Conservation (phyloP, 495 filamentous ascomycete species). For the Penicillium fimorum region DNA sequence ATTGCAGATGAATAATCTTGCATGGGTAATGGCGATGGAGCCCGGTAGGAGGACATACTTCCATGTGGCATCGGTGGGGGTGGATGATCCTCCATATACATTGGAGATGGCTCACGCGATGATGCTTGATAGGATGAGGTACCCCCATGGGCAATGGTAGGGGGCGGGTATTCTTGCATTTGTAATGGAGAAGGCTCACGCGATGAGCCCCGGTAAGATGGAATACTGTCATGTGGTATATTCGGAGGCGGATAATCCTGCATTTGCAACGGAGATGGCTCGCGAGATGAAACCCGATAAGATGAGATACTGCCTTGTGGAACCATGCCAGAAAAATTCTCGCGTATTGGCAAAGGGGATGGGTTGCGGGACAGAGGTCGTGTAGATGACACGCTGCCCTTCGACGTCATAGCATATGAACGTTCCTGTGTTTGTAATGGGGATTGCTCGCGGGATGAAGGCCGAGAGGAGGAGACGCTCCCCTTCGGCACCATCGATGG, state of each 20-base stretch:
- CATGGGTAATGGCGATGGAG: not conserved
- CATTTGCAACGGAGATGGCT: constrained; percentile 14
- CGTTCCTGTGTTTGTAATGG: constrained; percentile 20
- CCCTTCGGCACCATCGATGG: constrained; percentile 33
- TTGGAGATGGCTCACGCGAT: constrained; percentile 9
- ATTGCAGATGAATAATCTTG: constrained; percentile 8
- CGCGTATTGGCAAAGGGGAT: constrained; percentile 34
- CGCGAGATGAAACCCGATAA: constrained; percentile 3
- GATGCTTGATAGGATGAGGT: not conserved
- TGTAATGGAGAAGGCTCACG: constrained; percentile 11
- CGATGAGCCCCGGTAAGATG: constrained; percentile 15
- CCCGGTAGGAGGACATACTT: constrained; percentile 30
- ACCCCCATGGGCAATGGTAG: not conserved
- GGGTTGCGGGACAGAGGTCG: constrained; percentile 28
- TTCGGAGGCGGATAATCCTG: constrained; percentile 22
- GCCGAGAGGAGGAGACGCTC: constrained; percentile 28
- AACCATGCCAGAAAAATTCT: constrained; percentile 2
- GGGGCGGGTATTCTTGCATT: constrained; percentile 19
- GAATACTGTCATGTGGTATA: constrained; percentile 25
- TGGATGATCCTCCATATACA: constrained; percentile 15
- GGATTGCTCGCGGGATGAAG: constrained; percentile 38
- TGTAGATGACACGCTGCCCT: constrained; percentile 4
- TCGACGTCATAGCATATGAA: not conserved
- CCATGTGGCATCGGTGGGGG: constrained; percentile 20
- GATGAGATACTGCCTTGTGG: constrained; percentile 5